Evolutionary conservation across 495 filamentous ascomycete genomes (phyloP).

Genomic region (Xylaria acuta): DNA sequence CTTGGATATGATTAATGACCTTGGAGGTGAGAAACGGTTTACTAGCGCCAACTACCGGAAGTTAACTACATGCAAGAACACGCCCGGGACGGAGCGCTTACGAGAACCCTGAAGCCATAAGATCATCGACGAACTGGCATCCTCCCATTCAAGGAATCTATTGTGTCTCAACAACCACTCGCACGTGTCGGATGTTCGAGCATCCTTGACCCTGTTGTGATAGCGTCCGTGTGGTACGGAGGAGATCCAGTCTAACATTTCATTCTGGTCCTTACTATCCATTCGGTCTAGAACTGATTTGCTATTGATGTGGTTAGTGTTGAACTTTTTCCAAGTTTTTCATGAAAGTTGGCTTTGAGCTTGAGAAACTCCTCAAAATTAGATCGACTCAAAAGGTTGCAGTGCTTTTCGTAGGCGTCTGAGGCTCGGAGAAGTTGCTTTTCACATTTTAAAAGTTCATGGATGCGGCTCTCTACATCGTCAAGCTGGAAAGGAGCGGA

Average conservation of each 20-base stretch:
- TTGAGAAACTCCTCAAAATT: not conserved
- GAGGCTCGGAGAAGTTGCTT: not conserved
- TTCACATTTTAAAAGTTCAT: not conserved
- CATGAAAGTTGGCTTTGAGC: not conserved
- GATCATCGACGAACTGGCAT: not conserved
- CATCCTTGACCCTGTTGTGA: constrained; percentile 13
- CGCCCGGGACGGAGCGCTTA: not conserved
- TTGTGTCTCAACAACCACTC: constrained; percentile 1
- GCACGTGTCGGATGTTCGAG: not conserved
- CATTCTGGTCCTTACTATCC: not conserved
- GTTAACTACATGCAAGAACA: not conserved
- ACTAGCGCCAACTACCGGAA: constrained; percentile 37
- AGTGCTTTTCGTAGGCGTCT: not conserved
- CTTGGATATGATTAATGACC: constrained; percentile 41
- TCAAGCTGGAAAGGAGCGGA: not conserved
- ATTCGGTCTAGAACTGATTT: not conserved
- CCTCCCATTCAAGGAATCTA: not conserved
- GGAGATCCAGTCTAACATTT: constrained; percentile 6
- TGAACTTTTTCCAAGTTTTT: not conserved
- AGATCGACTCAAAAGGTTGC: not conserved
- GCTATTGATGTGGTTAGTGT: not conserved
- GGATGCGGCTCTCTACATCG: not conserved
- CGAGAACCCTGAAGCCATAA: constrained; percentile 21
- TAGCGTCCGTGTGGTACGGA: not conserved
- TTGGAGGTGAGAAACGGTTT: constrained; percentile 48